Base-by-base conservation (phyloP, 768 basidiomycete genomes). In the Mycena capillaripes region DNA sequence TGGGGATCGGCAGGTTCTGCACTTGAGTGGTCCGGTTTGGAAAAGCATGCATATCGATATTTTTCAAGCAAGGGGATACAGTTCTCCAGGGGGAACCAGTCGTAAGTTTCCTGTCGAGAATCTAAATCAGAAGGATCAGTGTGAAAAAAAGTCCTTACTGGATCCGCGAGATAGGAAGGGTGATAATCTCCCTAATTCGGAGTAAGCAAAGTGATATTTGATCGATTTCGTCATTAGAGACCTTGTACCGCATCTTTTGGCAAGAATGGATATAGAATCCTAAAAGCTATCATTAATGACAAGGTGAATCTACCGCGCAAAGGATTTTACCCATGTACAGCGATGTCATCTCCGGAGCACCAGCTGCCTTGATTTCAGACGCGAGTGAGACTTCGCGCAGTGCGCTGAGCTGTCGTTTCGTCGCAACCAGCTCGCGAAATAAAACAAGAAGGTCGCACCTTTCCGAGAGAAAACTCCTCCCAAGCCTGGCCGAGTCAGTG, bases 231-330 rank as follows among this genome's bases (percentile, higher is more conserved):
- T 7, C 34, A 59, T 36, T 10, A 38, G 16, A 19, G n/a, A 38
- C 58, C 78, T 99, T 99, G 82, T 99, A 99, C 66, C 87, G 87
- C 98, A 99, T 99, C 82, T 99, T 99, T 60, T 84, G 89, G 78
- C 97, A 98, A 2, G 94, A 91, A 76, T 98, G 89, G 44, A 99
- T 93, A 80, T 98, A 99, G 81, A 91, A 98, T 9, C 97, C 97
- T 98, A 76, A 2, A 46, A 12, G 8, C 2, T 23, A 59, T 25
- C 30, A 53, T 44, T 14, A 44, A 74, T 59, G 30, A 46, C 10
- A 29, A 32, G 46, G 27, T 23, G 21, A 64, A 32, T 55, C 25
- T 30, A 6, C 14, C 9, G 27, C 58, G 16, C 16, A 61, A 27
- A 57, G 9, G 21, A 4, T 74, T 88, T 72, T 73, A 95, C 97